These are phyloP conservation scores for Hypholoma sublateritium DNA, from an alignment of 768 basidiomycete genomes.

Conservation along the genomic window DNA sequence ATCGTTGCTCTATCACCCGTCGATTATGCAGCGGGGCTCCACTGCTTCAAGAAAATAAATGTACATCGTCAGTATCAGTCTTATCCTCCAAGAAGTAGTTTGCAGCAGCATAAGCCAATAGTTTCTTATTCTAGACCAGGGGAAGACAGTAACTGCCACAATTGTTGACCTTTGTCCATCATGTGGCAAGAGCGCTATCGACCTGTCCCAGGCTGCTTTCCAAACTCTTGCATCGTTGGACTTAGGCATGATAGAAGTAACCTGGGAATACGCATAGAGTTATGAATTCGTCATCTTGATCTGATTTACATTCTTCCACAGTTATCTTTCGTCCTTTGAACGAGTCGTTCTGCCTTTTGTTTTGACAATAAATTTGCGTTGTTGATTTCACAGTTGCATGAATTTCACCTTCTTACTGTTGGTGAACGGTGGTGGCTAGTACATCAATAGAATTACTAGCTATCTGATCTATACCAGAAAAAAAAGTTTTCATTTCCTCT, in stretches of 20 bases:
- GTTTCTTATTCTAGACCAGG: slow-evolving; percentile 18
- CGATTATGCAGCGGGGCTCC: slow-evolving; percentile 16
- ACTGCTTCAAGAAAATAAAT: slow-evolving; percentile 18
- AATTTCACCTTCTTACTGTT: too few species aligned
- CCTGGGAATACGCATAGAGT: slow-evolving; percentile 23
- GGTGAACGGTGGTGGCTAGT: too few species aligned
- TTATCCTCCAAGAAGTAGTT: neutral
- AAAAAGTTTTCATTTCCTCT: too few species aligned
- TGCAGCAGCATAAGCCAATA: neutral
- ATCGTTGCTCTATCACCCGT: slow-evolving; percentile 21
- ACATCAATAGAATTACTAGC: too few species aligned
- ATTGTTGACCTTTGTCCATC: slow-evolving; percentile 31
- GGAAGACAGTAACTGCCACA: slow-evolving; percentile 21
- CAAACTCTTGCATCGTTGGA: slow-evolving; percentile 24
- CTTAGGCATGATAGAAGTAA: slow-evolving; percentile 22
- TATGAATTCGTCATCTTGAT: too few species aligned
- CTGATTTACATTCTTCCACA: too few species aligned
- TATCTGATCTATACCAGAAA: too few species aligned
- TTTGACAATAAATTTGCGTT: too few species aligned
- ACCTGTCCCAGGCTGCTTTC: slow-evolving; percentile 28
- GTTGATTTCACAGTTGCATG: too few species aligned
- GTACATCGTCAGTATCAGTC: slow-evolving; percentile 18
- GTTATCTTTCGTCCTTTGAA: too few species aligned
- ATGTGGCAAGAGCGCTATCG: slow-evolving; percentile 24
- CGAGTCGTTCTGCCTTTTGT: too few species aligned